Conservation (phyloP, 2,329 filamentous ascomycete species). For the Stagonosporopsis vannaccii region DNA sequence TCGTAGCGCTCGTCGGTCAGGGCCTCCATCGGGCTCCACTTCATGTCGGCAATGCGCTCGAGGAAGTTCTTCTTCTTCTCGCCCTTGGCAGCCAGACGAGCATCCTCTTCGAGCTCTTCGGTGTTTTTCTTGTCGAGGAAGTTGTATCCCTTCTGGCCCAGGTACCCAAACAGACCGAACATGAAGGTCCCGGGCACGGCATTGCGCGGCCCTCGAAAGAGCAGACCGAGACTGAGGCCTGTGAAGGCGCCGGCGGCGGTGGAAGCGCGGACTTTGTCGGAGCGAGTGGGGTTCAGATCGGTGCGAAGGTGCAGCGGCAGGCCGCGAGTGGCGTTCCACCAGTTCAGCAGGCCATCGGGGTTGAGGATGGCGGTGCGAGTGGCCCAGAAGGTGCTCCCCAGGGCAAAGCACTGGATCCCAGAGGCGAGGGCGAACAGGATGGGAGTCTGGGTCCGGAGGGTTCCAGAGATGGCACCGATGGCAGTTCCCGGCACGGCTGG, state of each 20-base stretch:
- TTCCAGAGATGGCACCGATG: constrained; percentile 55
- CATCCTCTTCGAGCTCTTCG: constrained; percentile 42
- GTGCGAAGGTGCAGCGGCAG: constrained; percentile 27
- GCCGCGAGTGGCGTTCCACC: constrained; percentile 41
- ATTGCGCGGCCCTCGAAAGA: constrained; percentile 56
- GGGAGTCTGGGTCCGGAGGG: constrained; percentile 69
- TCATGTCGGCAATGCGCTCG: constrained; percentile 64
- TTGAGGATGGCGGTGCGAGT: constrained; percentile 52
- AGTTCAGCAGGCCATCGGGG: constrained; percentile 38
- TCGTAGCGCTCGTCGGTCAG: constrained; percentile 78
- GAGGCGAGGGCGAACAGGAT: constrained; percentile 74
- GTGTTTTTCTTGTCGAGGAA: constrained; percentile 57
- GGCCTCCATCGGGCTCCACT: constrained; percentile 74
- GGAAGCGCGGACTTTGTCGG: constrained; percentile 72
- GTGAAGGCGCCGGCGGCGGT: constrained; percentile 74
- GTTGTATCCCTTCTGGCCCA: constrained; percentile 65
- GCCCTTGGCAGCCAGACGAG: constrained; percentile 26
- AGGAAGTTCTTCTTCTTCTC: constrained; percentile 51
- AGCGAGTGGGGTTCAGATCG: constrained; percentile 59
- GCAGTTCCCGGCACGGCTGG: constrained; percentile 71
- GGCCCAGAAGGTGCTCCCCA: constrained; percentile 81
- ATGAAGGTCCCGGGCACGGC: constrained; percentile 65
- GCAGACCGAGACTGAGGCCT: constrained; percentile 59
- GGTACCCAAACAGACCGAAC: constrained; percentile 64
- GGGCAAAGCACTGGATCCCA: constrained; percentile 80